Evolutionary conservation across 139 green algal genomes (phyloP), one percentile per base, ranked within the genome.

Genomic region (Coelastrella sp.): DNA sequence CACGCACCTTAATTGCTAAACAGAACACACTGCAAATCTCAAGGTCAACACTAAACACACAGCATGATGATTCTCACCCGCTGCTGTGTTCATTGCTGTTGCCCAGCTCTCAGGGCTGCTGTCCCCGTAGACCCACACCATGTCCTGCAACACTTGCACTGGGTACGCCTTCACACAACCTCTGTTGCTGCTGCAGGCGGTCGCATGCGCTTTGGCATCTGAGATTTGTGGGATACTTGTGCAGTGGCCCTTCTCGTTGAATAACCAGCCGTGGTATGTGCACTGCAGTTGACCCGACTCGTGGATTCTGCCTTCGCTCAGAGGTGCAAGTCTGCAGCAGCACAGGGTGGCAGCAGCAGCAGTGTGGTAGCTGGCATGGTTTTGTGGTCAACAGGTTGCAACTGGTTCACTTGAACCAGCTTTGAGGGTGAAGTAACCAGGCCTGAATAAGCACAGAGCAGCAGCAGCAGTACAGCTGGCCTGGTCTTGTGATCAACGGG

Each of bases 91-190:
- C 80, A 86, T 64, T 75, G 85, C 73, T 14, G 19, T 57, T 64
- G 58, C 59, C 64, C 85, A 90, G 0, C n/a, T 23, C 5, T 59
- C 57, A 56, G 85, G 73, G 5, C 73, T 60, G 75, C 5, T 16
- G 75, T 91, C 87, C 22, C 77, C 87, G n/a, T 47, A 91, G 17
- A 86, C 87, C 87, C 87, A 91, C 78, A 91, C 58, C 87, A 91
- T 59, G 61, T 23, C 87, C 65, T 87, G 71, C 5, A 65, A 71
- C 54, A 65, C 86, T 58, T 90, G 86, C 23, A 47, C 60, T 0
- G 86, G 86, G 64, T 77, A 90, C 2, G 47, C 8, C 16, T 84
- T 68, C 17, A 90, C 76, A 22, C 86, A 90, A 3, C 56, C 76
- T 17, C 86, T 64, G 74, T 54, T 59, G 86, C 86, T 90, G 86